Evolutionary conservation across 352 stramenopile species (phyloP), one percentile per base, ranked within the genome.

Genomic region (Phytophthora sansomeana): DNA sequence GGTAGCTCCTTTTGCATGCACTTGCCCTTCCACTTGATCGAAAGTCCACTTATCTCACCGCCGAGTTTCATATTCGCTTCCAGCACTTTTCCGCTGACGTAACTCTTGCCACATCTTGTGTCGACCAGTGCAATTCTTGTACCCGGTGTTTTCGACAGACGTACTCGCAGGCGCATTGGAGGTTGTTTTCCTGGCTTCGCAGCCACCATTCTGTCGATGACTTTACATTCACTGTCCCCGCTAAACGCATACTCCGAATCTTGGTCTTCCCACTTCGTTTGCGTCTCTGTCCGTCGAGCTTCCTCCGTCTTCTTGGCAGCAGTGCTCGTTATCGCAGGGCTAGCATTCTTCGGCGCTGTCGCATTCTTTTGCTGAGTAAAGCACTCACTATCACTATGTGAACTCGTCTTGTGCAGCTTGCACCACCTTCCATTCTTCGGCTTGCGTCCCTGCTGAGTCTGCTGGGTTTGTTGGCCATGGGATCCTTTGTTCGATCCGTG

Each of bases 341-440:
- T 44, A 1, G 19, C 1, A 2, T 14, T 29, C 32, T 47, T 57
- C 6, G 32, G 5, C 16, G 33, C 17, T 19, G 13, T n/a, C 7
- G 17, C 35, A 19, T 44, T 35, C 13, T 56, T 56, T 7, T 60
- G 7, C 8, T 67, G 59, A 0, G 50, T 56, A 8, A 67, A 67
- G 24, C 41, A 67, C 14, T 67, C 42, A 7, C 28, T 51, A n/a
- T 67, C 49, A 29, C 50, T 61, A 36, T 60, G 39, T 1, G 59
- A 61, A 2, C 1, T 13, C 0, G 42, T 56, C 6, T 67, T 55
- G 26, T 60, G 59, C 13, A 67, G 13, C 30, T 51, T 67, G 13
- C 59, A 67, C 48, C 58, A 59, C 13, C 53, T 57, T 2, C 24
- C 19, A 6, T 28, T 47, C 1, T 55, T 19, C 1, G 7, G 6